These are phyloP conservation scores for Vigna reflexopilosa DNA, from an alignment of 306 rosid genomes.

Conservation along the genomic window DNA sequence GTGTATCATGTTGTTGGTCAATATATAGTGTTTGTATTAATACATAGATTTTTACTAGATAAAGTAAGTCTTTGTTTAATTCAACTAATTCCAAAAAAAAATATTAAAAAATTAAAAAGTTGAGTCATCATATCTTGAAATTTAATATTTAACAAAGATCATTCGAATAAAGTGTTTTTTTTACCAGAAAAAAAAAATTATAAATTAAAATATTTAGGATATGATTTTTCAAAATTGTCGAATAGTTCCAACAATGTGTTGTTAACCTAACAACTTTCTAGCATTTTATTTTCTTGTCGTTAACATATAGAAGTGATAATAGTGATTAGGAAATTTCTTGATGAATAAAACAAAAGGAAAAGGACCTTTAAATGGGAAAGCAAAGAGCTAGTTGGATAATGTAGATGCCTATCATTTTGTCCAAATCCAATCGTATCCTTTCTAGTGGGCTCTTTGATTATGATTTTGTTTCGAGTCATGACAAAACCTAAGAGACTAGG, in stretches of 20 bases:
- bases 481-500: slow-evolving; percentile 43
- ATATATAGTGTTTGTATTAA: too few species aligned
- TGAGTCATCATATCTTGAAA: too few species aligned
- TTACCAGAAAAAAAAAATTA: too few species aligned
- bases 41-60: too few species aligned
- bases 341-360: neutral
- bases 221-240: too few species aligned
- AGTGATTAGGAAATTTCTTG: neutral
- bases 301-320: neutral
- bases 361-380: neutral
- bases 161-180: neutral
- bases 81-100: too few species aligned
- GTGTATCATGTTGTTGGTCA: too few species aligned
- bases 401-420: slow-evolving; percentile 44
- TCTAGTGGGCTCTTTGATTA: slow-evolving; percentile 51
- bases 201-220: too few species aligned
- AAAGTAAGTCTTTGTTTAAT: too few species aligned
- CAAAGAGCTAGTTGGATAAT: slow-evolving; percentile 21
- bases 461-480: slow-evolving; percentile 52
- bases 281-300: too few species aligned
- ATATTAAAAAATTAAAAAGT: too few species aligned
- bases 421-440: slow-evolving; percentile 55
- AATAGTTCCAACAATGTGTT: too few species aligned
- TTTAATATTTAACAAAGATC: neutral
- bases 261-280: neutral